Percentiles rank a stretch among this genome's conserved stretches.
Evolutionary conservation across 2,329 filamentous ascomycete genomes (phyloP).

Genomic region (Ophiocordyceps camponoti-saundersi): DNA sequence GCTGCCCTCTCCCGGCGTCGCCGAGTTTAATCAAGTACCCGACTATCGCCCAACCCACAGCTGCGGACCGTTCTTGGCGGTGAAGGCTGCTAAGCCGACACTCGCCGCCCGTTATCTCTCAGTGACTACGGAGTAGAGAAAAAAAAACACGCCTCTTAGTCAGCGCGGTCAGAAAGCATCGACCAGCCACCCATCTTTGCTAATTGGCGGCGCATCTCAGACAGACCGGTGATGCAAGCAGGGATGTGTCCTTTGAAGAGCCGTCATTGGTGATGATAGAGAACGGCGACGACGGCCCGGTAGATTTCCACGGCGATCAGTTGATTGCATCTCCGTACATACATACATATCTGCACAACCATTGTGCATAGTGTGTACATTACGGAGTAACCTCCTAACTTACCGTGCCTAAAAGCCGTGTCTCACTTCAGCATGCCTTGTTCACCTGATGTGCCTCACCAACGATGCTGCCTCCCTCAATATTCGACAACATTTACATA

Average conservation of each 20-base stretch:
- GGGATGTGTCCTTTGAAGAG: no score
- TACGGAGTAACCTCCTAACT: no score
- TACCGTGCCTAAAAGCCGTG: no score
- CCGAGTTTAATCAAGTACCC: not conserved
- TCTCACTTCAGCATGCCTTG: no score
- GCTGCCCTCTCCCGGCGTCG: not conserved
- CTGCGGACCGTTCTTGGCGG: not conserved
- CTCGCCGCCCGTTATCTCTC: not conserved
- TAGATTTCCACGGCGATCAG: not conserved
- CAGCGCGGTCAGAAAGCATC: not conserved
- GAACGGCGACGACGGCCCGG: not conserved
- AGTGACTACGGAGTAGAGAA: not conserved
- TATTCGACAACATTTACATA: no score
- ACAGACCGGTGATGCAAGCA: not conserved
- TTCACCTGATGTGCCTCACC: no score
- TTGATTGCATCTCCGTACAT: not conserved
- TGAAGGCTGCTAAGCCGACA: not conserved
- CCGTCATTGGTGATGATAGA: no score
- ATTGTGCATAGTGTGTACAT: not conserved
- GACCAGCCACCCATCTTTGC: not conserved
- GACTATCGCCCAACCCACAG: not conserved
- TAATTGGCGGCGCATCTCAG: not conserved
- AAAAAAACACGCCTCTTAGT: not conserved
- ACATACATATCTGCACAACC: not conserved
- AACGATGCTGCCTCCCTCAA: no score